Percentiles rank a stretch among this genome's conserved stretches.
Evolutionary conservation across 495 filamentous ascomycete genomes (phyloP).

Genomic region (Chaetomidium leptoderma): DNA sequence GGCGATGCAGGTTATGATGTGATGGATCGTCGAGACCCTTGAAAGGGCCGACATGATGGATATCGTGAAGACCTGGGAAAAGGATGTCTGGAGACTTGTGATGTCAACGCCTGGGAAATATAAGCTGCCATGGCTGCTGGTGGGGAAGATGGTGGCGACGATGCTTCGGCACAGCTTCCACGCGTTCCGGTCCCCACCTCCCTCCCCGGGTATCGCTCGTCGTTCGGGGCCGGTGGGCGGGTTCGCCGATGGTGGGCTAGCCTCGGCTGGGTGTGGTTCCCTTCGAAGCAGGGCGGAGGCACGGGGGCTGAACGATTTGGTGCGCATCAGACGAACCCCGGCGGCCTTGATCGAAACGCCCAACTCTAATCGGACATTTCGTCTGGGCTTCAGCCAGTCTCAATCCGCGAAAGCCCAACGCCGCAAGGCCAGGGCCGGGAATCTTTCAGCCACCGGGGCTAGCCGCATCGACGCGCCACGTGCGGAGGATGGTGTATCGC

Average conservation of each 20-base stretch:
- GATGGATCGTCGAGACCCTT: not conserved
- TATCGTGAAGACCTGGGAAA: too few relatives aligned
- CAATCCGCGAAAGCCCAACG: not conserved
- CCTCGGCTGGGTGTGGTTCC: slow-evolving; percentile 11
- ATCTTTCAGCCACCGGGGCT: slow-evolving; percentile 2
- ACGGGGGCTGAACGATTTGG: slow-evolving; percentile 3
- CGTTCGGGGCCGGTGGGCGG: slow-evolving; percentile 3
- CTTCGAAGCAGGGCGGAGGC: slow-evolving; percentile 18
- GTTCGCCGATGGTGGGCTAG: slow-evolving; percentile 18
- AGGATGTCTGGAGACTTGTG: too few relatives aligned
- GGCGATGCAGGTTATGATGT: too few relatives aligned
- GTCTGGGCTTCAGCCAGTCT: slow-evolving; percentile 4
- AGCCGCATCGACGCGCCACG: slow-evolving; percentile 16
- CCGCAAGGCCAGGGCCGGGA: slow-evolving; percentile 2
- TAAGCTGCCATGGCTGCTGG: too few relatives aligned
- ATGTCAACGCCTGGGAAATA: too few relatives aligned
- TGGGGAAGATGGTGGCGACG: too few relatives aligned
- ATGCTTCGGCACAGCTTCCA: too few relatives aligned
- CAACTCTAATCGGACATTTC: slow-evolving; percentile 15
- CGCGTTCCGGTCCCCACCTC: too few relatives aligned
- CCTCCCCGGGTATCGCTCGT: not conserved
- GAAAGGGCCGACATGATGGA: too few relatives aligned
- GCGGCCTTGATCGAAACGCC: slow-evolving; percentile 2
- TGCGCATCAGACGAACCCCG: slow-evolving; percentile 18
- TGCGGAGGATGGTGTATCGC: not conserved